Evolutionary conservation across 1,139 yeast genomes (phyloP), one percentile per base, ranked within the genome.

Genomic region (Magnusiomyces tetraspermus): DNA sequence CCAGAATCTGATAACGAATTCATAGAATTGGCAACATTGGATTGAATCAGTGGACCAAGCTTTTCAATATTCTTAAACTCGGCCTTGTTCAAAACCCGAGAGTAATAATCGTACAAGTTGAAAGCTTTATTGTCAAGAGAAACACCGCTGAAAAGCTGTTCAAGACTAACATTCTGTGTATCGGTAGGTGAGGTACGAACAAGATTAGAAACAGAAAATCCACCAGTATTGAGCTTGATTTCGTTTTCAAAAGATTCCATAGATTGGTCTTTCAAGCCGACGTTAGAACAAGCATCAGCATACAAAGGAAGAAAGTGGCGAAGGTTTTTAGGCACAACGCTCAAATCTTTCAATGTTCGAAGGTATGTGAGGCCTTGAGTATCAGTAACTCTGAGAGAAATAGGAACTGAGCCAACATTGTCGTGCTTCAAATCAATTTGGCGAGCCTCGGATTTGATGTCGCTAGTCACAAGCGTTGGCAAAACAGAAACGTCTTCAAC

Each of bases 181-280:
- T 53, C 48, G 38, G 43, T 51, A 26, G 56, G 63, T 40, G 23
- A 51, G n/a, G 51, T 53, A 44, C 1, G 90, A 86, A 50, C 82
- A 75, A 2, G 74, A 19, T 82, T 72, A 26, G 78, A 74, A 26
- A 89, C 78, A 1, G 79, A 71, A 21, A 92, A 68, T 0, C 97
- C 97, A 23, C 98, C 98, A 0, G 98, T 89, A 56, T 77, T 75
- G 51, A 83, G 74, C 63, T 84, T 87, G 58, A 94, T 89, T 52
- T 81, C 80, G 57, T 92, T 89, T 65, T 92, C 98, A 56, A 92
- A 76, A 46, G 82, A 85, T 21, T 89, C 85, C 76, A 87, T 86
- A 1, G 84, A 67, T 53, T 83, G 81, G 6, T 69, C 64, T 2
- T 71, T 65, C 0, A 98, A 90, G 17, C 99, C 99, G 58, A 92